Evolutionary conservation across 2,329 filamentous ascomycete species (phyloP), one percentile per base, ranked within the genome.

Genomic region (Penicillium sp.): DNA sequence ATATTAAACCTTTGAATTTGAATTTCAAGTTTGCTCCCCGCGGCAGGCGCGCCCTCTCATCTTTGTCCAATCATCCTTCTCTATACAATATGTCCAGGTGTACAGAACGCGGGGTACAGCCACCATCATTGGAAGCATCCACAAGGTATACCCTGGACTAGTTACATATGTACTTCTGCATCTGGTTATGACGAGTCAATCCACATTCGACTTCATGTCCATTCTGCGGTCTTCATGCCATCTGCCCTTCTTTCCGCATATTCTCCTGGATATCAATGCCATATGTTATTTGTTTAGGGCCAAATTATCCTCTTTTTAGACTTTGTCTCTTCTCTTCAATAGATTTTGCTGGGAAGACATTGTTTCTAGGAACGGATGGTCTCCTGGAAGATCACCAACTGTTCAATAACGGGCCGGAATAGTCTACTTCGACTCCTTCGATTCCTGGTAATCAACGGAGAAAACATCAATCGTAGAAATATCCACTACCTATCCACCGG

Each of bases 51-150:
- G 54, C 54, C 10, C 33, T 9, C 40, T 10, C 10, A 19, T 26
- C 16, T 36, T 36, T 25, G 16, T 26, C 44, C 44, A 26, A 47
- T 47, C 44, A 25, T n/a, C 30, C 17, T 22, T n/a, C 43, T n/a
- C 16, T 33, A 33, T 3, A 16, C 6, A 2, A 41, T 11, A 26
- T 7, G 14, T n/a, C 9, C 22, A 26, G 8, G 3, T 36, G 14
- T 9, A 26, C 49, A 50, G 30, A 59, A 54, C 56, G 57, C 57
- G 59, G 59, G 59, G 57, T 61, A 59, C 30, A 33, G 26, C n/a
- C 30, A 12, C 16, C 16, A 19, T 36, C 28, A 37, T 42, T 56
- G 51, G 51, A 54, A 35, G 5, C 30, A 16, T 41, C 22, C 26
- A 26, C 38, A 41, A n/a, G 38, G 38, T 26, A 22, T 17, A 6